These are phyloP conservation scores for Sicyos baderoa DNA, from an alignment of 306 rosid species.

Conservation along the genomic window DNA sequence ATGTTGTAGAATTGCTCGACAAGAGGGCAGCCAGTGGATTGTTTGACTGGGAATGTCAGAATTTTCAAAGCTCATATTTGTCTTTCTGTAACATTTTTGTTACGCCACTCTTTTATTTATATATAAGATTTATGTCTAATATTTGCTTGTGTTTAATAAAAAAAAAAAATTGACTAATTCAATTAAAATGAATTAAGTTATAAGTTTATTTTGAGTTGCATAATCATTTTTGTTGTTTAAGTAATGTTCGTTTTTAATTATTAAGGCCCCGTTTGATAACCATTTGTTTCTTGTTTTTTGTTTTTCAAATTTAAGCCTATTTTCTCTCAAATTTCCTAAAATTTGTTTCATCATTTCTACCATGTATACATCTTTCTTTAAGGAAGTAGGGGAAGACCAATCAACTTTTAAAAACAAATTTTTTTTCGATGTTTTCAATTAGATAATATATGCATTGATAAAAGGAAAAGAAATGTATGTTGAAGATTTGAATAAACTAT, in stretches of 20 bases:
- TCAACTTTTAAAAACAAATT: no score
- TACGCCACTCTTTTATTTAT: background rate
- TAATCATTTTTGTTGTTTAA: no score
- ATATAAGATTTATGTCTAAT: background rate
- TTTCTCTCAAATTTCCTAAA: no score
- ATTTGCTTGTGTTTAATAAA: background rate
- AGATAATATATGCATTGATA: background rate
- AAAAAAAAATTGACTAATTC: background rate
- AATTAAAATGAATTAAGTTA: no score
- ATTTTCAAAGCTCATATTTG: background rate
- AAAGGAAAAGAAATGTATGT: background rate
- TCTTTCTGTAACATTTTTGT: background rate
- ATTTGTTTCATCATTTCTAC: no score
- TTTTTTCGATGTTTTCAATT: background rate
- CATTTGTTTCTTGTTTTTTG: no score
- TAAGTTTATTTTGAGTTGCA: background rate
- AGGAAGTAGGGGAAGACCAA: no score
- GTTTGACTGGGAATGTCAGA: background rate
- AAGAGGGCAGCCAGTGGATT: background rate
- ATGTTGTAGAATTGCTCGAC: conserved; percentile 3
- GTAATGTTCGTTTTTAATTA: background rate
- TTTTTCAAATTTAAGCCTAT: no score
- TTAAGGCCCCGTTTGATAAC: no score
- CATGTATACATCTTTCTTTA: no score
- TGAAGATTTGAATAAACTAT: no score